A percentile compares a stretch with the other conserved stretches of the same genome.
Evolutionary conservation across 1,139 yeast species (phyloP).

Genomic region (Yamadazyma atmosphaerica): DNA sequence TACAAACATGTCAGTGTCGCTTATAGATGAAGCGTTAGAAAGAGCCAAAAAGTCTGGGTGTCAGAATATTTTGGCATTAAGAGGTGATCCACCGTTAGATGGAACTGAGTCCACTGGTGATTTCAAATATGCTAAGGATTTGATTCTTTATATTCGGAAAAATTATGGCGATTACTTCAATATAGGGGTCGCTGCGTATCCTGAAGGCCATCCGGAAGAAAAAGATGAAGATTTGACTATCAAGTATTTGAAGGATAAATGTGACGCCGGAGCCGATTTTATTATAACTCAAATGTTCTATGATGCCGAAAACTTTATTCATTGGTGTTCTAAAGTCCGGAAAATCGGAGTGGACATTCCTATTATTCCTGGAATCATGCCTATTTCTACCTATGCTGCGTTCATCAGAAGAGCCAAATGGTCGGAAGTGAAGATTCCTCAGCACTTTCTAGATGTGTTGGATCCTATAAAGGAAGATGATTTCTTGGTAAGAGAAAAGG

Average conservation of each 20-base stretch:
- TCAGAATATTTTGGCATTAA: conserved; percentile 80
- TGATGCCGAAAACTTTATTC: conserved; percentile 80
- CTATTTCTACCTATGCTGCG: conserved; percentile 90
- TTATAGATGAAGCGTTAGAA: conserved; percentile 82
- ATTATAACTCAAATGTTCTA: conserved; percentile 92
- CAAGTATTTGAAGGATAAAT: conserved; percentile 74
- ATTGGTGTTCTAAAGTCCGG: conserved; percentile 77
- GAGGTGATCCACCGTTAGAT: conserved; percentile 86
- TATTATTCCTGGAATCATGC: conserved; percentile 97
- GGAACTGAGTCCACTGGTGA: conserved; percentile 64
- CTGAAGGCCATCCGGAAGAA: conserved; percentile 95
- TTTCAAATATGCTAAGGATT: conserved; percentile 80
- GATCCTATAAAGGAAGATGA: conserved; percentile 92
- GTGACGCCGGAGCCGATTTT: conserved; percentile 91
- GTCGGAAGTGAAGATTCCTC: conserved; percentile 85
- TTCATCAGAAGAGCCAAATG: conserved; percentile 91
- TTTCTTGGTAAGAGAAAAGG: conserved; percentile 79
- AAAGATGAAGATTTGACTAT: conserved; percentile 56
- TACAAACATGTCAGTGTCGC: conserved; percentile 84
- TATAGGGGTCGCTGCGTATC: conserved; percentile 92
- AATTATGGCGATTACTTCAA: conserved; percentile 80
- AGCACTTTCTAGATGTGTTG: conserved; percentile 64
- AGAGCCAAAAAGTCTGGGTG: conserved; percentile 92
- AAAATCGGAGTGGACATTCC: conserved; percentile 80
- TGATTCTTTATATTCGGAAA: conserved; percentile 71